Percentiles rank a stretch among this genome's conserved stretches.
Evolutionary conservation across 2,329 filamentous ascomycete genomes (phyloP).

Genomic region (Ceratocystis smalleyi): DNA sequence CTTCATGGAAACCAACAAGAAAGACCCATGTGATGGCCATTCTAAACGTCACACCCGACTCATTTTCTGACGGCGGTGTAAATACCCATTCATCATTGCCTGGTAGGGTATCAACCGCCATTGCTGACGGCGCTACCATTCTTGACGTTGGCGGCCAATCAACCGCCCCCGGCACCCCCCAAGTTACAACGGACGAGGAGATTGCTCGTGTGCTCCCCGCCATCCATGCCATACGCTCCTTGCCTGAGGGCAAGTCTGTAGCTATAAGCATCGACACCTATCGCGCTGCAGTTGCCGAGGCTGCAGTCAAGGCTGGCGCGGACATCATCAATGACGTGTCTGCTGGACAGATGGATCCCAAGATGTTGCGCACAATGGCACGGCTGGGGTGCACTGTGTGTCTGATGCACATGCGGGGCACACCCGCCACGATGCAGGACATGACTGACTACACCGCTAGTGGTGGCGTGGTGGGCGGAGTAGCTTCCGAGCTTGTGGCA

Average conservation of each 20-base stretch:
- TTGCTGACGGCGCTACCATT: constrained; percentile 59
- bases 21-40: constrained; percentile 81
- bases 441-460: constrained; percentile 54
- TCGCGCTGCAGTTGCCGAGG: constrained; percentile 64
- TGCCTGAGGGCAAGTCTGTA: constrained; percentile 46
- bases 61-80: constrained; percentile 79
- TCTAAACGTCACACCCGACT: constrained; percentile 87
- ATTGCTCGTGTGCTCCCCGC: constrained; percentile 61
- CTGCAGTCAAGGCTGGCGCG: constrained; percentile 61
- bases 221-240: constrained; percentile 54
- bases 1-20: constrained; percentile 40
- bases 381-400: constrained; percentile 61
- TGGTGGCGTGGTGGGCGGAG: constrained; percentile 46
- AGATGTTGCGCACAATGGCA: constrained; percentile 71
- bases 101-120: constrained; percentile 46
- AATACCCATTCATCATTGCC: constrained; percentile 48
- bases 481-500: constrained; percentile 51
- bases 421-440: constrained; percentile 62
- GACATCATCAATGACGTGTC: constrained; percentile 94
- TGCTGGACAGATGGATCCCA: constrained; percentile 58
- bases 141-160: constrained; percentile 91
- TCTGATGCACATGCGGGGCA: constrained; percentile 90
- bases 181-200: constrained; percentile 60
- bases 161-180: constrained; percentile 58
- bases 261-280: constrained; percentile 87